Evolutionary conservation across 345 rosid species (phyloP), one percentile per base, ranked within the genome.

Genomic region (Heritiera fomes): DNA sequence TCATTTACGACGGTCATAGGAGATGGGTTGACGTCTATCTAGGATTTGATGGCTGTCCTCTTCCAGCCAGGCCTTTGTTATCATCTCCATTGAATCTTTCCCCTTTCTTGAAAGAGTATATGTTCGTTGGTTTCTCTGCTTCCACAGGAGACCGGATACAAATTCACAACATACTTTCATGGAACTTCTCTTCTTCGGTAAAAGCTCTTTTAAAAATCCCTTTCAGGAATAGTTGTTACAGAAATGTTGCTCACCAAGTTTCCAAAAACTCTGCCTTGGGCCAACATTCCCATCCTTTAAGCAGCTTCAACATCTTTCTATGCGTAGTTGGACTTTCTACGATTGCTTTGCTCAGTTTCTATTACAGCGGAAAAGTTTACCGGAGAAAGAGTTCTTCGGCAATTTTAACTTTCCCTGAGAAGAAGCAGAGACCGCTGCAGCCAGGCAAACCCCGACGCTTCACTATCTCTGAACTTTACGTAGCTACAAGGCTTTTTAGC

Each of bases 51-150:
- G 64, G 64, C 12, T 23, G 28, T 60, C 64, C 64, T 4, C 32
- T 28, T 10, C 64, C 64, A 60, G 6, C 64, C 38, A 5, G 3
- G 13, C 38, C 38, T 60, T 9, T 28, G 2, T 23, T 60, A 28
- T 60, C 64, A 28, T 60, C 64, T 60, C 38, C 64, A 6, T 60
- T 60, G 64, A 60, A 60, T 14, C 64, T 60, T 60, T 23, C 64
- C 11, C 64, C 64, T 23, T 60, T 60, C 15, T 4, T 23, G 64
- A 7, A 60, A 9, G 64, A 60, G 38, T 60, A 60, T 28, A 60
- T 60, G 64, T 60, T 60, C 64, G 38, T 60, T 23, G 64, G 64
- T 28, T 60, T 60, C 64, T 60, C 64, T 23, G 64, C 64, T 11
- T 60, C 64, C 34, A 60, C 64, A 9, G 64, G 64, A 60, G 64